Percentiles rank a stretch among this genome's conserved stretches.
phyloP scores from a whole-genome alignment of 768 basidiomycete species.

The Lanmaoa pseudosensibilis region DNA sequence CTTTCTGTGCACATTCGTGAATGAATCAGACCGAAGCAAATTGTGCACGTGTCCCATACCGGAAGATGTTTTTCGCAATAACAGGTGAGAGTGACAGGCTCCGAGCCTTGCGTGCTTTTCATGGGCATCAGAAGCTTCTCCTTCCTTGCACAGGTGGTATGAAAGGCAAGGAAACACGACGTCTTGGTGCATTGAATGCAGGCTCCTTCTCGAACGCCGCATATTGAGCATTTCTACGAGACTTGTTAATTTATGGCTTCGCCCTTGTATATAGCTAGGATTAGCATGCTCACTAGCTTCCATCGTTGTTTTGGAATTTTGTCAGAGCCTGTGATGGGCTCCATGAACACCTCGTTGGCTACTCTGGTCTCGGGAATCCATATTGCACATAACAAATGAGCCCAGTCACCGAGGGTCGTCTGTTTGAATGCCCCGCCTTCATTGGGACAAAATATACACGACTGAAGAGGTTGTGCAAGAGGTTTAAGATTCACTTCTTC shows the following conservation, averaged over 20 bases:
- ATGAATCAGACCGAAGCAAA: not conserved
- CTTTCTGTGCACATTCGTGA: constrained; percentile 45
- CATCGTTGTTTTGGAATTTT: constrained; percentile 86
- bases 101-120: constrained; percentile 77
- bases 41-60: constrained; percentile 43
- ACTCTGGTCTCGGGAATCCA: constrained; percentile 96
- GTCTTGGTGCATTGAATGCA: constrained; percentile 95
- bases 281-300: constrained; percentile 72
- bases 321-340: constrained; percentile 90
- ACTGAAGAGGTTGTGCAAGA: constrained; percentile 43
- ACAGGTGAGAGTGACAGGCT: constrained; percentile 69
- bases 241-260: constrained; percentile 10
- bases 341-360: constrained; percentile 96
- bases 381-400: constrained; percentile 93
- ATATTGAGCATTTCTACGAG: constrained; percentile 60
- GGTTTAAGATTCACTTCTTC: not conserved
- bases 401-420: constrained; percentile 89
- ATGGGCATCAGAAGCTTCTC: constrained; percentile 83
- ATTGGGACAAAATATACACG: constrained; percentile 93
- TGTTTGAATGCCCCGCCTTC: constrained; percentile 99
- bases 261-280: not conserved
- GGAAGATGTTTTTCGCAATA: constrained; percentile 92
- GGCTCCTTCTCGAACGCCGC: constrained; percentile 66
- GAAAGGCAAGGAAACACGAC: constrained; percentile 91
- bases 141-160: constrained; percentile 89